phyloP scores from a whole-genome alignment of 352 stramenopile species.

The Phytopythium montanum region DNA sequence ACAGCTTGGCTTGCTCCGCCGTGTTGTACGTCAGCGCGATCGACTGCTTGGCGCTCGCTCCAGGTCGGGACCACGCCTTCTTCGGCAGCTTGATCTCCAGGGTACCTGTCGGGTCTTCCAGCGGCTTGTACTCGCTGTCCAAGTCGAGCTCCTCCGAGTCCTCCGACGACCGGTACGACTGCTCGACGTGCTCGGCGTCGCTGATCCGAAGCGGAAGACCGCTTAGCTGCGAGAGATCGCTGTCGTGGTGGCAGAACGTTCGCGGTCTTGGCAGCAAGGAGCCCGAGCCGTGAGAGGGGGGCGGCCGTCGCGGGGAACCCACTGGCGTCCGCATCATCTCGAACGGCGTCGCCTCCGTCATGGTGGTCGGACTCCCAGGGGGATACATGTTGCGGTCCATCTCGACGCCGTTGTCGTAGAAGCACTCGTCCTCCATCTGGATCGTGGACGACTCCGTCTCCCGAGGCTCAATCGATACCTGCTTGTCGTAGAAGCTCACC shows the following conservation, averaged over 20 bases:
- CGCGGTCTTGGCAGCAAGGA: constrained; percentile 28
- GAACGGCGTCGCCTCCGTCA: constrained; percentile 58
- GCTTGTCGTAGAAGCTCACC: constrained; percentile 67
- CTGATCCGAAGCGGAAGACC: constrained; percentile 38
- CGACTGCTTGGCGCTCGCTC: constrained; percentile 56
- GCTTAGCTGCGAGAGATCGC: constrained; percentile 41
- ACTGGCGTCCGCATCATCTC: constrained; percentile 60
- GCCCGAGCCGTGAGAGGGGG: constrained; percentile 22
- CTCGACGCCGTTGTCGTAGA: constrained; percentile 24
- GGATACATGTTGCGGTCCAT: constrained; percentile 25
- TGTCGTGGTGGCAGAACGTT: constrained; percentile 45
- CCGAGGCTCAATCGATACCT: constrained; percentile 22
- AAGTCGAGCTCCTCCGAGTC: constrained; percentile 35
- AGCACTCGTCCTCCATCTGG: constrained; percentile 56
- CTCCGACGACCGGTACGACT: constrained; percentile 69
- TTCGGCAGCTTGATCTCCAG: constrained; percentile 83
- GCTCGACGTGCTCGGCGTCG: constrained; percentile 56
- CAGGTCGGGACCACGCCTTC: constrained; percentile 77
- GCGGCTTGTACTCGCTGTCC: constrained; percentile 19
- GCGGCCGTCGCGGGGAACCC: constrained; percentile 30
- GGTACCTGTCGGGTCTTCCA: constrained; percentile 36
- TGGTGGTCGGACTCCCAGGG: constrained; percentile 45
- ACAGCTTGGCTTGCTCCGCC: constrained; percentile 62
- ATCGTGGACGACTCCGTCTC: constrained; percentile 43
- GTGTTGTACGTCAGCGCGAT: constrained; percentile 81